Evolutionary conservation across 495 filamentous ascomycete genomes (phyloP), one percentile per base, ranked within the genome.

Genomic region (Hapsidospora chrysogenum): DNA sequence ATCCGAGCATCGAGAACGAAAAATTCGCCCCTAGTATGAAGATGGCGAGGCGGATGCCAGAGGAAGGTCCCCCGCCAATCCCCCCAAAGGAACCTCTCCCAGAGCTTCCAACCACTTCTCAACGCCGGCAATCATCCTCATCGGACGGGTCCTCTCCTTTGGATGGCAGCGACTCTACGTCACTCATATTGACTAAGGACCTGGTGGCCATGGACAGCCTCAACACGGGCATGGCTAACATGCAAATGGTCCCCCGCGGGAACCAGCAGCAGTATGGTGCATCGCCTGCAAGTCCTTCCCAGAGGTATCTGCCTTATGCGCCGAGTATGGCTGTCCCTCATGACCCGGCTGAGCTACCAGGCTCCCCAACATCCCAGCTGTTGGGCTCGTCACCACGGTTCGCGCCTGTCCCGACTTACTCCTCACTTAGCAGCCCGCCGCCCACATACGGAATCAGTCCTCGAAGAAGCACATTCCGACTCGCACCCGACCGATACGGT

Each of bases 401-500:
- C 28, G 40, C 49, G 21, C 43, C 53, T 3, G 20, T 47, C n/a
- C 49, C 42, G 29, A 17, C 43, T 44, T 7, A 34, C 42, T 34
- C 34, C 35, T 13, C 38, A 39, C 9, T 17, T 34, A 9, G 16
- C 36, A 25, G 30, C 45, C 23, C 37, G 9, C 37, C 50, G 7
- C 42, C 43, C 4, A 31, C 45, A 2, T 54, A 54, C 29, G 43
- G 37, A 4, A 42, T 30, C 28, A 52, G 47, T 40, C 41, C 45
- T n/a, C 38, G 43, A 1, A 22, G 29, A 3, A 36, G 20, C 16
- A 29, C 9, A 26, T 37, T 41, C 13, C 43, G 43, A 11, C 44
- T 70, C 1, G 63, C 54, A 1, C 68, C 66, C 1, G 71, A 74
- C 36, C 54, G 59, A 23, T 49, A 56, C 10, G 70, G 69, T 10